Conservation (phyloP, 2,329 filamentous ascomycete genomes). For the Colletotrichum agaves region DNA sequence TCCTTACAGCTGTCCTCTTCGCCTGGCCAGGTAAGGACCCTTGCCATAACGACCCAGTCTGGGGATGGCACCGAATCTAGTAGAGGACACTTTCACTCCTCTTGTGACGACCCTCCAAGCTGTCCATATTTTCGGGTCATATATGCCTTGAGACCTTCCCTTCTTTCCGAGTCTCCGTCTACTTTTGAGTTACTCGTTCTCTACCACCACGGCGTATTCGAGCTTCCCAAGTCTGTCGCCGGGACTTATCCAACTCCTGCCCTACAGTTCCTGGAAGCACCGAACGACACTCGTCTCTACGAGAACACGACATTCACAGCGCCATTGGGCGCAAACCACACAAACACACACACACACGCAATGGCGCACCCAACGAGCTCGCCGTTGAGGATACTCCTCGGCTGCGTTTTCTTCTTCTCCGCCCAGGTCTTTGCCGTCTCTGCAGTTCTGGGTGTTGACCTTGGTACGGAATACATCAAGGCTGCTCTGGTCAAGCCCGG, state of each 20-base stretch:
- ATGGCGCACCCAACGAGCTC: slow-evolving; percentile 50
- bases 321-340: slow-evolving; percentile 38
- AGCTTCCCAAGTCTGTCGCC: slow-evolving; percentile 23
- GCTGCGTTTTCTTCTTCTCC: slow-evolving; percentile 55
- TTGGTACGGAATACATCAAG: slow-evolving; percentile 98
- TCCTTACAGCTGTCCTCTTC: slow-evolving; percentile 38
- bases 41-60: slow-evolving; percentile 28
- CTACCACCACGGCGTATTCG: neutral
- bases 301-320: slow-evolving; percentile 16
- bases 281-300: slow-evolving; percentile 7
- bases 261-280: slow-evolving; percentile 8
- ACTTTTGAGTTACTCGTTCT: slow-evolving; percentile 2
- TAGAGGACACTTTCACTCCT: slow-evolving; percentile 37
- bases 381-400: slow-evolving; percentile 52
- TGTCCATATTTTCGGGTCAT: slow-evolving; percentile 25
- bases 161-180: slow-evolving; percentile 3
- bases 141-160: slow-evolving; percentile 3
- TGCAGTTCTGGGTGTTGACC: slow-evolving; percentile 90
- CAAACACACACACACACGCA: slow-evolving; percentile 2
- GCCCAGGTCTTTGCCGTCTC: slow-evolving; percentile 65
- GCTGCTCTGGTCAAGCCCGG: slow-evolving; percentile 95
- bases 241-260: slow-evolving; percentile 21
- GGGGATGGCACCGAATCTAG: slow-evolving; percentile 30
- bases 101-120: slow-evolving; percentile 19
- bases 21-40: slow-evolving; percentile 30